These are phyloP conservation scores for Collybiopsis confluens DNA, from an alignment of 768 basidiomycete genomes.

Conservation along the genomic window DNA sequence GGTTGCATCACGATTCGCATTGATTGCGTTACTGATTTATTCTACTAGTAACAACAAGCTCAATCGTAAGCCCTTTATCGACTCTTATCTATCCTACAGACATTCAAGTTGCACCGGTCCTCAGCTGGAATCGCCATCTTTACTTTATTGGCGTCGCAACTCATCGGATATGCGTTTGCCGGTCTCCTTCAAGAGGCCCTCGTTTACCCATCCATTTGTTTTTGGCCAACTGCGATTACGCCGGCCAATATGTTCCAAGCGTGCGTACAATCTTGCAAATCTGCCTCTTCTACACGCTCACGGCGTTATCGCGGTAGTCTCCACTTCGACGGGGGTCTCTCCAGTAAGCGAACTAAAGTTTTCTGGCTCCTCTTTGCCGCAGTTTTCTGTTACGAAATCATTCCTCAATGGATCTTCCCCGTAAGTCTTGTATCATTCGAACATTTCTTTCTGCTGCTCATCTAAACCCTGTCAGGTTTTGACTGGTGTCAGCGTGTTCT, in stretches of 20 bases:
- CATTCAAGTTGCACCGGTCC: too few species aligned
- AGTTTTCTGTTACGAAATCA: constrained; percentile 30
- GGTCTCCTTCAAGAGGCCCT: constrained; percentile 21
- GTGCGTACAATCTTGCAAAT: neutral
- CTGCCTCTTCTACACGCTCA: too few species aligned
- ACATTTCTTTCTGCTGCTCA: too few species aligned
- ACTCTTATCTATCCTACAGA: too few species aligned
- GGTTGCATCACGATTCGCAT: neutral
- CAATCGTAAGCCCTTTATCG: constrained; percentile 9
- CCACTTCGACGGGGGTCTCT: constrained; percentile 29
- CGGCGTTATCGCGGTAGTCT: too few species aligned
- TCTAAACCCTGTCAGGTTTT: neutral
- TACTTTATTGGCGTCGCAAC: constrained; percentile 23
- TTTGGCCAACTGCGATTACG: constrained; percentile 17
- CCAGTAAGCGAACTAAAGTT: constrained; percentile 28
- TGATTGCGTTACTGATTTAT: neutral
- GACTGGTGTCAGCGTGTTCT: constrained; percentile 28
- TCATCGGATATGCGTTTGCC: constrained; percentile 26
- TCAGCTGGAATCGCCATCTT: constrained; percentile 22
- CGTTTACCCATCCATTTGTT: constrained; percentile 19
- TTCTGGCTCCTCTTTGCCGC: constrained; percentile 34
- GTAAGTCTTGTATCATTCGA: neutral
- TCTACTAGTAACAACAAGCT: constrained; percentile 17
- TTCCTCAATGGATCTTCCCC: constrained; percentile 36
- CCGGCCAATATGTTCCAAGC: constrained; percentile 18